A percentile compares a stretch with the other conserved stretches of the same genome.
Evolutionary conservation across 805 yeast genomes (phyloP).

Genomic region (Candida qinlingensis): DNA sequence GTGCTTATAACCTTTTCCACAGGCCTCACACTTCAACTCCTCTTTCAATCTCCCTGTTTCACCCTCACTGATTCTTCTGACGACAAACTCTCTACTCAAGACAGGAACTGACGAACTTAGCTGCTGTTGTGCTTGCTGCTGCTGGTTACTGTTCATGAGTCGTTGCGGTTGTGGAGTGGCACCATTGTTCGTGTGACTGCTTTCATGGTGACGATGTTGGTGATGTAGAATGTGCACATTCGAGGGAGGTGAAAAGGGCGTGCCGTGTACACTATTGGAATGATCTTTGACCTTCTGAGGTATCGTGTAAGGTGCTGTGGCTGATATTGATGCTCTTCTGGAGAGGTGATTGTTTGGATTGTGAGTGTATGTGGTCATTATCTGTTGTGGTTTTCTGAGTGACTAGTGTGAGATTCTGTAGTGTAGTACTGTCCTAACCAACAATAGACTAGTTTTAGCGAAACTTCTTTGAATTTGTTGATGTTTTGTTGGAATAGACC

Average conservation of each 20-base stretch:
- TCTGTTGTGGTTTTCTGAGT: not conserved
- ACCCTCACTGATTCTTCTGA: slow-evolving; percentile 78
- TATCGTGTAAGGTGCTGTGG: slow-evolving; percentile 34
- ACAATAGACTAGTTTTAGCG: too few species aligned
- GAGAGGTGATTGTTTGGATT: slow-evolving; percentile 18
- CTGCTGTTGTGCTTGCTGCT: slow-evolving; percentile 8
- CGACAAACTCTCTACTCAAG: slow-evolving; percentile 64
- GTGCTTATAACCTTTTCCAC: slow-evolving; percentile 90
- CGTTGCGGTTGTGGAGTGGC: slow-evolving; percentile 3
- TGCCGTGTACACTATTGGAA: not conserved
- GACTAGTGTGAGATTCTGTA: not conserved
- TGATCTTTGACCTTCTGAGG: slow-evolving; percentile 19
- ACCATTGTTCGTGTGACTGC: slow-evolving; percentile 4
- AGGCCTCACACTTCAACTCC: slow-evolving; percentile 81
- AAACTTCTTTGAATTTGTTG: not conserved
- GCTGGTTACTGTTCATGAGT: not conserved
- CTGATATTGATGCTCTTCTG: slow-evolving; percentile 32
- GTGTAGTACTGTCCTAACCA: not conserved
- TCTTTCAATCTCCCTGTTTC: slow-evolving; percentile 82
- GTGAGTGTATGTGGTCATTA: slow-evolving; percentile 13
- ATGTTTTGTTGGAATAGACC: not conserved
- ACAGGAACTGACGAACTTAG: slow-evolving; percentile 32
- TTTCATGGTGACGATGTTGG: slow-evolving; percentile 3
- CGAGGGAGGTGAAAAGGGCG: slow-evolving; percentile 21
- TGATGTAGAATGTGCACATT: slow-evolving; percentile 15